A percentile compares a stretch with the other conserved stretches of the same genome.
Evolutionary conservation across 208 protist species (phyloP).

Genomic region (Lotmaria passim): DNA sequence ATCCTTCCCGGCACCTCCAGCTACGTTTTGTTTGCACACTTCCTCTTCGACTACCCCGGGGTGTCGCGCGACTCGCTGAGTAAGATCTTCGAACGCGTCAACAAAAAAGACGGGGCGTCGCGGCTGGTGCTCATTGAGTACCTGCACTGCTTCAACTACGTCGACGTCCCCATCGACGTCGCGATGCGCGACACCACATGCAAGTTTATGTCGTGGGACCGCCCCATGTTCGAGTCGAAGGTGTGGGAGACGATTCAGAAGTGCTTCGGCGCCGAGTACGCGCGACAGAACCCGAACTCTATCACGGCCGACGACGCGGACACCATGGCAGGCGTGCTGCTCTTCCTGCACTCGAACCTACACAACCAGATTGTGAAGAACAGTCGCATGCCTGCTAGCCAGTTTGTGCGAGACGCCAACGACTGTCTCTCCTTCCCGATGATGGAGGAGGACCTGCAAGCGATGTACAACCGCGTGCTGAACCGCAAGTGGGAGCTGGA

Average conservation of each 20-base stretch:
- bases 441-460: conserved; percentile 59
- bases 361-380: conserved; percentile 72
- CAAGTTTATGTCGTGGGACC: conserved; percentile 89
- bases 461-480: conserved; percentile 74
- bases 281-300: conserved; percentile 64
- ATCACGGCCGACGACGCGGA: conserved; percentile 81
- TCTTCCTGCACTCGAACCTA: conserved; percentile 89
- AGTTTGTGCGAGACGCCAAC: conserved; percentile 74
- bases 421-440: conserved; percentile 79
- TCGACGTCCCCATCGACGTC: conserved; percentile 76
- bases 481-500: conserved; percentile 82
- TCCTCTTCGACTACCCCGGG: conserved; percentile 72
- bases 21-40: conserved; percentile 68
- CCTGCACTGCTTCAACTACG: conserved; percentile 77
- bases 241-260: conserved; percentile 82
- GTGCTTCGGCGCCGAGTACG: conserved; percentile 81
- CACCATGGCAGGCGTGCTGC: conserved; percentile 81
- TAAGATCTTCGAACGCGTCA: conserved; percentile 79
- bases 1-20: conserved; percentile 23
- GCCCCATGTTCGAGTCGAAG: conserved; percentile 89
- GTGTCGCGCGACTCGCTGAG: conserved; percentile 68
- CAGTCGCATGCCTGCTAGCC: conserved; percentile 52
- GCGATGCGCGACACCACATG: conserved; percentile 88
- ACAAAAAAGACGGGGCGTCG: conserved; percentile 55
- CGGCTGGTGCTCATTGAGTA: conserved; percentile 72